Base-by-base conservation (phyloP, 305 asterid species). In the Salvia sclarea region DNA sequence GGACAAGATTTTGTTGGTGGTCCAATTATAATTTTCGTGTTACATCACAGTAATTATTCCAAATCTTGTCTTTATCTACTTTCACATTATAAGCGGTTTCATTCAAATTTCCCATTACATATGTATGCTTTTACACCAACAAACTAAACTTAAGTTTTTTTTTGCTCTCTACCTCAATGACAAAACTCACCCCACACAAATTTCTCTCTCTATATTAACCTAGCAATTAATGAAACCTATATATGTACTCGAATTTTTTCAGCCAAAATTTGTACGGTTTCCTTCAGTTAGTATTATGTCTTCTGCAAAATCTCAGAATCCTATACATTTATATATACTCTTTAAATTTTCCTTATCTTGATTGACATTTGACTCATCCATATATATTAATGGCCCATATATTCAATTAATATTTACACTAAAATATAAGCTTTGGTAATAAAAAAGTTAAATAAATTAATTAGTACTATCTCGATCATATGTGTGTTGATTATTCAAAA, bases 1-100 rank as follows among this genome's bases (percentile, higher is more conserved):
- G 16, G 33, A 64, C 60, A 8, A 72, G 66, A 72, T 69, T 69
- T 69, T 71, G 57, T 43, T 20, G 49, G 76, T 64, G 76, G 71
- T 44, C 76, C 76, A 54, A 54, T 62, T 3, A 3, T 5, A 13
- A 13, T 8, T 56, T 22, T 14, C 1, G 61, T 18, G 56, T 49
- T 17, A 58, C 5, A 7, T 61, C 47, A 17, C 12, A 37, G 37
- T 61, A 62, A 50, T 56, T 62, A 40, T 52, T 24, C 64, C 56
- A 49, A 50, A 44, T 16, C 16, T 17, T 30, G 71, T 63, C 58
- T 41, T 1, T 14, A 59, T 59, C 62, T 28, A 14, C 49, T 25
- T 44, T 33, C 41, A 30, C 70, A 63, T 62, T 12, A 24, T 38
- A 60, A 21, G 35, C 25, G 52, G 48, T 12, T 9, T 28, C 21